These are phyloP conservation scores for Tephrocybe rancida DNA, from an alignment of 768 basidiomycete genomes.

Conservation along the genomic window DNA sequence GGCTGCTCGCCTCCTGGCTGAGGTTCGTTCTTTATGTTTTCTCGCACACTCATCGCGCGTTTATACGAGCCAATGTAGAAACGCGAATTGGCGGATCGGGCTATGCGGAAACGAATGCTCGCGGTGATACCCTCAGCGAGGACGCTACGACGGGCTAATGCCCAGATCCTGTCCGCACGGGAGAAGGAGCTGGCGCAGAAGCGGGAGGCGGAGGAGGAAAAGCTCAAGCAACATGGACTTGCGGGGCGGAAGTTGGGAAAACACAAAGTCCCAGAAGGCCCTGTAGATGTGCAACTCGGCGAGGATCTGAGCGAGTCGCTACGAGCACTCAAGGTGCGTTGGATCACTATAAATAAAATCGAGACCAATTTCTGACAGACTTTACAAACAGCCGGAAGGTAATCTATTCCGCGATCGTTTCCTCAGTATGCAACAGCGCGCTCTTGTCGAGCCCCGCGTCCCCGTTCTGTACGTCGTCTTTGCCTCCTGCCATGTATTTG, in stretches of 20 bases:
- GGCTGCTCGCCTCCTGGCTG: slow-evolving; percentile 61
- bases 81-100: slow-evolving; percentile 61
- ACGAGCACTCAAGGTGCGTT: slow-evolving; percentile 76
- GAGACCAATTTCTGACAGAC: no score
- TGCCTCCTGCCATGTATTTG: neutral
- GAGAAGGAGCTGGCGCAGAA: slow-evolving; percentile 46
- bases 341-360: neutral
- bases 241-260: slow-evolving; percentile 80
- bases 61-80: slow-evolving; percentile 41
- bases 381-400: slow-evolving; percentile 74
- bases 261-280: slow-evolving; percentile 67
- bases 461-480: slow-evolving; percentile 62
- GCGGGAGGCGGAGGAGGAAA: slow-evolving; percentile 46
- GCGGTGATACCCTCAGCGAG: slow-evolving; percentile 61
- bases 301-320: slow-evolving; percentile 89
- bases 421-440: slow-evolving; percentile 84
- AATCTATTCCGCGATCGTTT: slow-evolving; percentile 92
- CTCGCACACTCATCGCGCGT: neutral
- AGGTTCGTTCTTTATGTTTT: slow-evolving; percentile 43
- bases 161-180: slow-evolving; percentile 36
- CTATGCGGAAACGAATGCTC: slow-evolving; percentile 60
- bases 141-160: slow-evolving; percentile 44
- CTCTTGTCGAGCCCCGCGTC: slow-evolving; percentile 84
- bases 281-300: slow-evolving; percentile 85
- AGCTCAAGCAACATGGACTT: slow-evolving; percentile 59